These are phyloP conservation scores for Boletellus ananas DNA, from an alignment of 768 basidiomycete species.

Conservation along the genomic window DNA sequence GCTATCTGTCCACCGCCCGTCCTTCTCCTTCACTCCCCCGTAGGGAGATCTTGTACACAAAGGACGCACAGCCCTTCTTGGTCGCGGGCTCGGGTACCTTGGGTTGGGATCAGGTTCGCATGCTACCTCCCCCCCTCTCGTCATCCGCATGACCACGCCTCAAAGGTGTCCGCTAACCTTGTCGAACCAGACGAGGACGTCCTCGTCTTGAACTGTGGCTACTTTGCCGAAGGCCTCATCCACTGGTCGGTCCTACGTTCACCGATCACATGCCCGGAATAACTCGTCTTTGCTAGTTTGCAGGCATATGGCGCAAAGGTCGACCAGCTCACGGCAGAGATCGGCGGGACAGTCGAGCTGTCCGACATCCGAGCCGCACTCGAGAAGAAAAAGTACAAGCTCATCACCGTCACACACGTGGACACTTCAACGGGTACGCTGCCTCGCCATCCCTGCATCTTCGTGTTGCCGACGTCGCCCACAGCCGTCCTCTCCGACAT, in stretches of 20 bases:
- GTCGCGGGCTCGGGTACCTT: constrained; percentile 94
- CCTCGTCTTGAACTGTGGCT: constrained; percentile 85
- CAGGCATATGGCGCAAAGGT: constrained; percentile 87
- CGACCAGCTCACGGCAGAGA: constrained; percentile 73
- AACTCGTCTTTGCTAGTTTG: constrained; percentile 44
- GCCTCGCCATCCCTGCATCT: too few species aligned
- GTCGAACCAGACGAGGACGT: constrained; percentile 76
- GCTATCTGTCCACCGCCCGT: background rate
- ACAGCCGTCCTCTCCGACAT: constrained; percentile 83
- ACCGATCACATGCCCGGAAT: background rate
- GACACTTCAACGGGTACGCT: constrained; percentile 76
- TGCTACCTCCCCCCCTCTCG: background rate
- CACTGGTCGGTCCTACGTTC: constrained; percentile 59
- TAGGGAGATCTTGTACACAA: constrained; percentile 76
- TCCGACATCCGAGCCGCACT: constrained; percentile 66
- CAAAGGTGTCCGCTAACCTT: constrained; percentile 85
- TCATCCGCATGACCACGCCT: constrained; percentile 3
- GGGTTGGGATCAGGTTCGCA: constrained; percentile 87
- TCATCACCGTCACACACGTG: constrained; percentile 92
- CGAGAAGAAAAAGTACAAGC: constrained; percentile 76
- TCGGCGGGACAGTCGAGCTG: constrained; percentile 71
- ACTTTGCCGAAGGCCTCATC: constrained; percentile 89
- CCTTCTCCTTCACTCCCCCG: background rate
- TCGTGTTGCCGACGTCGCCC: constrained; percentile 1
- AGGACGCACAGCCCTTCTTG: constrained; percentile 82